Conservation (phyloP, 139 green algal genomes). For the Tetradesmus obliquus region DNA sequence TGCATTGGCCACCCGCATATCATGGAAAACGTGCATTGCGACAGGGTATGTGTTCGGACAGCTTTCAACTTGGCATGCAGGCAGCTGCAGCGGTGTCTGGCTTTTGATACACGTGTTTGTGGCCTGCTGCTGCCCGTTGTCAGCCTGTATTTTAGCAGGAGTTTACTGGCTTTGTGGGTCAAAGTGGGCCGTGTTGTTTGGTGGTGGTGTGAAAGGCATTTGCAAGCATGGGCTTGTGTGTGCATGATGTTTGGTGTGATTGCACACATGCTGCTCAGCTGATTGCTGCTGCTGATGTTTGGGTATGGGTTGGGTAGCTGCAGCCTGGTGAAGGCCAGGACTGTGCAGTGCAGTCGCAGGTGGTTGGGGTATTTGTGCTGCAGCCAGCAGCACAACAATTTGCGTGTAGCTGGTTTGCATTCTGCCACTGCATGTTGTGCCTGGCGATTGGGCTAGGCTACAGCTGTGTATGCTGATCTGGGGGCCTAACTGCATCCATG, state of each 20-base stretch:
- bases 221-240: not conserved
- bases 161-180: not conserved
- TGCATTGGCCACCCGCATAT: not conserved
- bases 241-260: not conserved
- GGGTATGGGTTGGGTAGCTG: not conserved
- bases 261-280: not conserved
- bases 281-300: not conserved
- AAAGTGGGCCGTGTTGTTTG: not conserved
- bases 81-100: not conserved
- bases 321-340: no score
- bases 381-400: no score
- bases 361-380: no score
- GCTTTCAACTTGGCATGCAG: not conserved
- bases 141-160: not conserved
- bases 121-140: not conserved
- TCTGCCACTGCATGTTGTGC: no score
- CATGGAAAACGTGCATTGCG: not conserved
- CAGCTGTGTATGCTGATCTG: no score
- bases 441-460: no score
- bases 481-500: no score
- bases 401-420: no score
- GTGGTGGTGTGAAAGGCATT: not conserved
- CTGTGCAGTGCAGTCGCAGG: no score
- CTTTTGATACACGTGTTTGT: no score
- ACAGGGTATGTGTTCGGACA: not conserved